Conservation (phyloP, 441 rosid species). For the Bocquillonia castaneifolia region DNA sequence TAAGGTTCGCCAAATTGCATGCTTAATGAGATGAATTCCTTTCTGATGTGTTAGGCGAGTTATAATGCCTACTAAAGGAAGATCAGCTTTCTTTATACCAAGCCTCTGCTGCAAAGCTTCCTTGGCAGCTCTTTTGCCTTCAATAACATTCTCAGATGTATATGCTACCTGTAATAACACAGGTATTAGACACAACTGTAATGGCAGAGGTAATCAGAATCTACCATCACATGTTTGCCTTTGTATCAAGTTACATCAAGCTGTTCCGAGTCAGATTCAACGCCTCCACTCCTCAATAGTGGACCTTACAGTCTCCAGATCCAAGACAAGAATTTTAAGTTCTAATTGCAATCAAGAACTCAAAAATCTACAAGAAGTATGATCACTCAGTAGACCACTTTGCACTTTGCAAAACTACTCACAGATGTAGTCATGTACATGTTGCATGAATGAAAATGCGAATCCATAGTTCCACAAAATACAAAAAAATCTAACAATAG, state of each 20-base stretch:
- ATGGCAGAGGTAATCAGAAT: slow-evolving; percentile 12
- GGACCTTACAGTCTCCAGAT: neutral
- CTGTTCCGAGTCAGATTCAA: slow-evolving; percentile 1
- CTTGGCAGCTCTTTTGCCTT: slow-evolving; percentile 94
- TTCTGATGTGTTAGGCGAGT: slow-evolving; percentile 94
- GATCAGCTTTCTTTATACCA: slow-evolving; percentile 56
- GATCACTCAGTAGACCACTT: slow-evolving; percentile 9
- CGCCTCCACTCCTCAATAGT: neutral
- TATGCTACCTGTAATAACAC: slow-evolving; percentile 56
- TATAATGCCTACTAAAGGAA: slow-evolving; percentile 80
- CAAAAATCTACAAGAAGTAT: neutral
- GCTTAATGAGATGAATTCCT: slow-evolving; percentile 93
- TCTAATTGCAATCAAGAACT: neutral
- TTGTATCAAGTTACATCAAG: neutral
- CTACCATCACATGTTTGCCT: neutral
- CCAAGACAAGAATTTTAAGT: neutral
- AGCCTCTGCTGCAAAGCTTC: slow-evolving; percentile 77
- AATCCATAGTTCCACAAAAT: neutral
- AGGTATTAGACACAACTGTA: slow-evolving; percentile 18
- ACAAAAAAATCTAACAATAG: neutral
- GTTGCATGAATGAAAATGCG: neutral
- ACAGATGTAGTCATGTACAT: neutral
- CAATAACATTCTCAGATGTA: slow-evolving; percentile 70
- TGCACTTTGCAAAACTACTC: neutral
- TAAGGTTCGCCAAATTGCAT: slow-evolving; percentile 78